Evolutionary conservation across 2,329 filamentous ascomycete species (phyloP).

Genomic region (Microcyclospora tardicrescens): DNA sequence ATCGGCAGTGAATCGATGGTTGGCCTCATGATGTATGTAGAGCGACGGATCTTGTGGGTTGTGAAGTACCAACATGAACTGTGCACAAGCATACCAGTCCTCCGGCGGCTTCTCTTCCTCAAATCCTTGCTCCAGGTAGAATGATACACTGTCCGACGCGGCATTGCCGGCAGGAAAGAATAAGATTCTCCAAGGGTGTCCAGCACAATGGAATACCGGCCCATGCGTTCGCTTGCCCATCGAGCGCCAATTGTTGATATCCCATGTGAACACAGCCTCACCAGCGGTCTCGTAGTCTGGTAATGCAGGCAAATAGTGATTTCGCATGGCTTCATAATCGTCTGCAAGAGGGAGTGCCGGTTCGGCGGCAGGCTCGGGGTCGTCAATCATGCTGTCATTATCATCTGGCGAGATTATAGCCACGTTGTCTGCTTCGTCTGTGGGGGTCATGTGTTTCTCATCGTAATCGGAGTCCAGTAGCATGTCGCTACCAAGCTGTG

Average conservation of each 20-base stretch:
- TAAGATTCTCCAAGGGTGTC: conserved; percentile 84
- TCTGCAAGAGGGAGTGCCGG: conserved; percentile 40
- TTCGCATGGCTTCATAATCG: conserved; percentile 71
- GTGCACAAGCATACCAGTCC: conserved; percentile 92
- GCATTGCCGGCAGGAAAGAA: conserved; percentile 96
- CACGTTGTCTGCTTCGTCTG: conserved; percentile 29
- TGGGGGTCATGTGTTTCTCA: conserved; percentile 40
- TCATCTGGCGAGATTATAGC: conserved; percentile 49
- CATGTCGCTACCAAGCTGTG: conserved; percentile 48
- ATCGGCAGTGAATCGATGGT: conserved; percentile 89
- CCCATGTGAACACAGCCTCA: conserved; percentile 71
- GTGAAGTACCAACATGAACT: conserved; percentile 88
- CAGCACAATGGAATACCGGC: conserved; percentile 73
- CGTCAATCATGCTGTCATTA: conserved; percentile 44
- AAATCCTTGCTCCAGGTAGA: conserved; percentile 93
- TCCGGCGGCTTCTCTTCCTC: conserved; percentile 62
- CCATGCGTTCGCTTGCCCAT: conserved; percentile 73
- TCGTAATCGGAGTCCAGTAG: conserved; percentile 50
- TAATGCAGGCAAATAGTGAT: conserved; percentile 59
- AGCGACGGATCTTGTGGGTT: conserved; percentile 87
- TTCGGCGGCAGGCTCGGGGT: conserved; percentile 29
- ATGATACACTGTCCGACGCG: conserved; percentile 70
- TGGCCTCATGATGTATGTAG: conserved; percentile 63
- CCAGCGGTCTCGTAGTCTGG: conserved; percentile 70
- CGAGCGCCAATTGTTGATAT: conserved; percentile 68